A percentile compares a stretch with the other conserved stretches of the same genome.
Evolutionary conservation across 805 yeast genomes (phyloP).

Genomic region (Wickerhamomyces ciferrii): DNA sequence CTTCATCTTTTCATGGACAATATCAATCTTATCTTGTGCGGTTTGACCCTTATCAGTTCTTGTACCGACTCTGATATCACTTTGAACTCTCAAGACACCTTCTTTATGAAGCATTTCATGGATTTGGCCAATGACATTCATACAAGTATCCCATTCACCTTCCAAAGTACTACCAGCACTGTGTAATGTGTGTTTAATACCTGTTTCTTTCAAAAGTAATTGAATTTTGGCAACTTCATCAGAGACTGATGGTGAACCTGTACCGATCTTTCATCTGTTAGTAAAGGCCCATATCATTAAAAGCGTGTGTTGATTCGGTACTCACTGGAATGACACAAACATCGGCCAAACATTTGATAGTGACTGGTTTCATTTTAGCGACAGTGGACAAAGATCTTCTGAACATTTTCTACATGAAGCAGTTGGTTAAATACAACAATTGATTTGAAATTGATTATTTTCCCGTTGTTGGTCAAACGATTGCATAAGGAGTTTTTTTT

Average conservation of each 20-base stretch:
- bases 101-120: slow-evolving; percentile 67
- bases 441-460: not conserved
- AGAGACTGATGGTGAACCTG: slow-evolving; percentile 71
- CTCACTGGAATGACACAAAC: slow-evolving; percentile 78
- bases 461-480: not conserved
- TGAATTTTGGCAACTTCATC: slow-evolving; percentile 75
- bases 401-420: not conserved
- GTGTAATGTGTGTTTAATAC: slow-evolving; percentile 65
- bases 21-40: slow-evolving; percentile 66
- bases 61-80: slow-evolving; percentile 84
- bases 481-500: not conserved
- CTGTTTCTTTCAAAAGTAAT: slow-evolving; percentile 52
- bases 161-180: slow-evolving; percentile 90
- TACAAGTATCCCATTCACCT: slow-evolving; percentile 92
- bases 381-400: not conserved
- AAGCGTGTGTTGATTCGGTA: slow-evolving; percentile 4
- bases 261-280: slow-evolving; percentile 54
- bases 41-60: slow-evolving; percentile 70
- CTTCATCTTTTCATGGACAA: slow-evolving; percentile 50
- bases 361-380: slow-evolving; percentile 22
- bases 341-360: slow-evolving; percentile 73
- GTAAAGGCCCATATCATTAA: not conserved
- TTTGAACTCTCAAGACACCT: slow-evolving; percentile 76
- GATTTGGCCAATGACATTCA: slow-evolving; percentile 69
- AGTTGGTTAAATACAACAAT: not conserved